phyloP scores from a whole-genome alignment of 2,329 filamentous ascomycete genomes.

The Aureobasidium musti region DNA sequence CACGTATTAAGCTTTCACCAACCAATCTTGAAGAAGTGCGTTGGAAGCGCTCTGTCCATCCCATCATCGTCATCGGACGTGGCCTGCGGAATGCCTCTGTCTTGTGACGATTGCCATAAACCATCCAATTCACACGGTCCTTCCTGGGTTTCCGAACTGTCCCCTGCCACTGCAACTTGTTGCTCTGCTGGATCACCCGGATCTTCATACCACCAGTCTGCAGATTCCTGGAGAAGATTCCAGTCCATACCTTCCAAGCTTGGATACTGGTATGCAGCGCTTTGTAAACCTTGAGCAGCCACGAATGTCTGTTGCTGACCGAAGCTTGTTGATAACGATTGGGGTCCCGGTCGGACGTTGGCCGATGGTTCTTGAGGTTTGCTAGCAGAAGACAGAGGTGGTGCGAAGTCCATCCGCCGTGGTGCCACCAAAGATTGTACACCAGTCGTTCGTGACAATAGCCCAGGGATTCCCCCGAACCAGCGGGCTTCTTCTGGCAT shows the following conservation, averaged over 20 bases:
- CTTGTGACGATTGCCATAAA: neutral
- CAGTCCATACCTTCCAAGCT: neutral
- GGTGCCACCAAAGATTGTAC: neutral
- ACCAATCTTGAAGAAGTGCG: neutral
- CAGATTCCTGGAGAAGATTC: neutral
- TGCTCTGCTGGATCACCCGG: neutral
- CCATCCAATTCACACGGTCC: neutral
- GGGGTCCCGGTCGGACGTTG: neutral
- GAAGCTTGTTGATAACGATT: neutral
- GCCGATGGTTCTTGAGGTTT: neutral
- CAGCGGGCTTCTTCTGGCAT: neutral
- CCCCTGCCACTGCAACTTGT: no score
- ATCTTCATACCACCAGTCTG: neutral
- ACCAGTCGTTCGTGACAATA: neutral
- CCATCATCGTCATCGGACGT: neutral
- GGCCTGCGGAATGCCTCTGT: neutral
- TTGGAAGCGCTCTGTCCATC: neutral
- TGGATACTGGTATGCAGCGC: neutral
- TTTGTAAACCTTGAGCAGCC: neutral
- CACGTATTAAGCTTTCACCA: neutral
- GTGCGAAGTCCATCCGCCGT: neutral
- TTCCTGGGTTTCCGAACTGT: neutral
- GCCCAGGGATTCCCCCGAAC: neutral
- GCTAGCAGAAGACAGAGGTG: neutral
- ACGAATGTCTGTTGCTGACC: neutral